Conservation (phyloP, 805 yeast genomes). For the Starmerella scarabaei region DNA sequence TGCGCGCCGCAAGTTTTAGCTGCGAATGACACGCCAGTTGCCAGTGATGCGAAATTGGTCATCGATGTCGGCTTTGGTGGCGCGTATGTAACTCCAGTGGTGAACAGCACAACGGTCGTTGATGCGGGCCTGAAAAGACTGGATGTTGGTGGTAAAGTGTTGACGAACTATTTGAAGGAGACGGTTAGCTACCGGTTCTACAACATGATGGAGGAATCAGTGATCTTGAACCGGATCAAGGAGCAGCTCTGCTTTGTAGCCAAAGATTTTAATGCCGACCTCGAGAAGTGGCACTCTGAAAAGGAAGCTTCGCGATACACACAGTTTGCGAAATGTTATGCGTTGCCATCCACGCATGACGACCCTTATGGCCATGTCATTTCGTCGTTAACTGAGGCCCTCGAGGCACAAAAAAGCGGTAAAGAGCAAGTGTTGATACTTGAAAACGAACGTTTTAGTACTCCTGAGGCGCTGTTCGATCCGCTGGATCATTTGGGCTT, state of each 20-base stretch:
- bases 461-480: slow-evolving; percentile 76
- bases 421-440: slow-evolving; percentile 56
- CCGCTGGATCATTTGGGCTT: slow-evolving; percentile 65
- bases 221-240: slow-evolving; percentile 71
- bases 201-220: slow-evolving; percentile 83
- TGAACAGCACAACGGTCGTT: slow-evolving; percentile 67
- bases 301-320: slow-evolving; percentile 10
- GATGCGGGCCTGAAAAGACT: slow-evolving; percentile 66
- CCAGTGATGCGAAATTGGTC: slow-evolving; percentile 54
- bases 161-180: slow-evolving; percentile 75
- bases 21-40: slow-evolving; percentile 13
- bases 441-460: slow-evolving; percentile 72
- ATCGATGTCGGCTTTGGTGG: slow-evolving; percentile 81
- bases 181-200: slow-evolving; percentile 81
- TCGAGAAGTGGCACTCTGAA: slow-evolving; percentile 30
- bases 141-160: slow-evolving; percentile 74
- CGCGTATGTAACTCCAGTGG: slow-evolving; percentile 77
- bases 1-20: slow-evolving; percentile 31
- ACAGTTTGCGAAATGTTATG: slow-evolving; percentile 46
- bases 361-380: slow-evolving; percentile 45
- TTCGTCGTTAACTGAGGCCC: slow-evolving; percentile 21
- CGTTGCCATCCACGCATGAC: slow-evolving; percentile 42
- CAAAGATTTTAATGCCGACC: slow-evolving; percentile 38
- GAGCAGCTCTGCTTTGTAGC: slow-evolving; percentile 67
- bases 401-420: slow-evolving; percentile 15